A percentile compares a stretch with the other conserved stretches of the same genome.
phyloP scores from a whole-genome alignment of 176 grass and related monocot species.

The Poa pratensis region DNA sequence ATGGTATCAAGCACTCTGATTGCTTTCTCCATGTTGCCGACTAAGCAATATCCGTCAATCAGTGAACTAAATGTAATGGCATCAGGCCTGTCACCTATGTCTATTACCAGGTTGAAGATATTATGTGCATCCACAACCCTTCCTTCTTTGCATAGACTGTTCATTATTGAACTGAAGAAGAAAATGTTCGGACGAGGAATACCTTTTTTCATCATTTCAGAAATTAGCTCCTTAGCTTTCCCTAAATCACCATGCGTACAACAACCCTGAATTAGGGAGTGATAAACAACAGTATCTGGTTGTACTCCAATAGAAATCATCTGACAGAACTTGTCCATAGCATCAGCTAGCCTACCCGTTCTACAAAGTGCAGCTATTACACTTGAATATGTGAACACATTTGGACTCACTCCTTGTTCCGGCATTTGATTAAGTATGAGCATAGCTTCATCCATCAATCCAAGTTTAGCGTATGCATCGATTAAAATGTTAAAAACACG shows the following conservation, averaged over 20 bases:
- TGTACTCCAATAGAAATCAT: not conserved
- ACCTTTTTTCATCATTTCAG: not conserved
- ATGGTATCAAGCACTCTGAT: not conserved
- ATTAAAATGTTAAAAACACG: not conserved
- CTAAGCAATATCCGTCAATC: conserved; percentile 2
- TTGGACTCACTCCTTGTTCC: not conserved
- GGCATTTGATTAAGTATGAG: not conserved
- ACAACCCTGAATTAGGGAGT: not conserved
- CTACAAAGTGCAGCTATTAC: not conserved
- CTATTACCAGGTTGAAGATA: not conserved
- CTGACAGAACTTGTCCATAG: not conserved
- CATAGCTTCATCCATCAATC: conserved; percentile 8
- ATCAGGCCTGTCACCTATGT: not conserved
- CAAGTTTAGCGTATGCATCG: not conserved
- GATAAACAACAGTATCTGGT: not conserved
- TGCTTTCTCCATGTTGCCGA: not conserved
- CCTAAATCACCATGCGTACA: not conserved
- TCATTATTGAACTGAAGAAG: not conserved
- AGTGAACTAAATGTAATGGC: not conserved
- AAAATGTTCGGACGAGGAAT: not conserved
- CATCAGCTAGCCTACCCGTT: not conserved
- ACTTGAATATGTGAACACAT: not conserved
- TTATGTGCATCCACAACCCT: not conserved
- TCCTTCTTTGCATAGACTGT: conserved; percentile 1
- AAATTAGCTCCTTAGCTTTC: not conserved